Evolutionary conservation across 306 rosid genomes (phyloP).

Genomic region (Purshia tridentata): DNA sequence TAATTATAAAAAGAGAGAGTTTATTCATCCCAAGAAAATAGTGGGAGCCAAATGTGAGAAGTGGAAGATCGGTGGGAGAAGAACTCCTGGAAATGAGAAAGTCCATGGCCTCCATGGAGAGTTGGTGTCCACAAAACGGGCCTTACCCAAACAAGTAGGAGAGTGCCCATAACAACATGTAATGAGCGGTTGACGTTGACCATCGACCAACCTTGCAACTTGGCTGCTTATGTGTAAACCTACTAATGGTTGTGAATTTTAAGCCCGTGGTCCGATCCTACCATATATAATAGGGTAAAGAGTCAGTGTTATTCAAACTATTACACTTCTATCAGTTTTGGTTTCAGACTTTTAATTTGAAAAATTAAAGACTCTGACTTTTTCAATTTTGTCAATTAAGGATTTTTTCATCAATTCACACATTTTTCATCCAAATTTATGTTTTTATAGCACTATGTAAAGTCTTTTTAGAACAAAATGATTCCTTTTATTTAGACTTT

Average conservation of each 20-base stretch:
- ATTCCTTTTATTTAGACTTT: no score
- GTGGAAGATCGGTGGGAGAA: neutral
- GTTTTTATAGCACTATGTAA: no score
- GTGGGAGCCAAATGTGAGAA: neutral
- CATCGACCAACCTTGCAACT: slow-evolving; percentile 1
- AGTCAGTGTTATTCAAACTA: no score
- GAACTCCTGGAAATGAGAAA: neutral
- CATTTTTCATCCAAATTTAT: no score
- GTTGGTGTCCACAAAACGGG: neutral
- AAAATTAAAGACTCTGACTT: no score
- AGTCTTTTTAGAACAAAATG: no score
- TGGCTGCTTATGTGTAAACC: neutral
- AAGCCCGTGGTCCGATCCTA: neutral
- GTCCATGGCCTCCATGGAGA: neutral
- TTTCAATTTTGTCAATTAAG: no score
- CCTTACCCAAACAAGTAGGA: slow-evolving; percentile 3
- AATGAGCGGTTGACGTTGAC: slow-evolving; percentile 3
- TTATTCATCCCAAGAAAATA: neutral
- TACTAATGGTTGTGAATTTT: neutral
- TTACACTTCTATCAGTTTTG: no score
- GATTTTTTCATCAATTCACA: no score
- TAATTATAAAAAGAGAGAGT: neutral
- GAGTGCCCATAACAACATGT: neutral
- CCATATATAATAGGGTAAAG: neutral
- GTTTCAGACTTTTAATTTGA: no score